Evolutionary conservation across 139 green algal species (phyloP).

Genomic region (Tetradesmus obliquus): DNA sequence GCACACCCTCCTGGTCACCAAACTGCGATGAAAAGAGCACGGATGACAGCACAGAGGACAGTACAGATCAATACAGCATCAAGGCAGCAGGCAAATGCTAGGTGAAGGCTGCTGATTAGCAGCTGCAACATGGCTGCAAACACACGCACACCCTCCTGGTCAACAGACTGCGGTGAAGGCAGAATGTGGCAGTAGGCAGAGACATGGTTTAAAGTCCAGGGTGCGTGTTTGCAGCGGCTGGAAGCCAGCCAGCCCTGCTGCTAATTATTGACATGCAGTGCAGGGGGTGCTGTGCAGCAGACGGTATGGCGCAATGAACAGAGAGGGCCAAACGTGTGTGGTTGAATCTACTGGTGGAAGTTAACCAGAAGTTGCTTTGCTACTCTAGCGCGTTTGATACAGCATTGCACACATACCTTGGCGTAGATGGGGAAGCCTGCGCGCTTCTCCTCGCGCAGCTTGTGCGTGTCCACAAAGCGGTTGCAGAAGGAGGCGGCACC

Average conservation of each 20-base stretch:
- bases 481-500: slow-evolving; percentile 77
- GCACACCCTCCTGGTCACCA: not conserved
- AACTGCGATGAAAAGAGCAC: not conserved
- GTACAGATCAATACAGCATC: not conserved
- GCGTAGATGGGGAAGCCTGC: slow-evolving; percentile 53
- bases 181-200: too few species aligned
- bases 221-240: too few species aligned
- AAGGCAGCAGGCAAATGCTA: too few species aligned
- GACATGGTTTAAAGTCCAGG: too few species aligned
- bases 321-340: not conserved
- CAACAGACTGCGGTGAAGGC: not conserved
- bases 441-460: slow-evolving; percentile 49
- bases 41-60: not conserved
- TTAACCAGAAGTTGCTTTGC: too few species aligned
- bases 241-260: too few species aligned
- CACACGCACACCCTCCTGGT: not conserved
- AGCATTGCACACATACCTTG: slow-evolving; percentile 19
- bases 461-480: slow-evolving; percentile 64
- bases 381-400: too few species aligned
- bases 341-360: not conserved
- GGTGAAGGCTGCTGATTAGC: too few species aligned
- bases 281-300: too few species aligned
- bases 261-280: too few species aligned
- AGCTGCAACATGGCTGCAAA: not conserved
- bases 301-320: too few species aligned